These are phyloP conservation scores for Arabidopsis arenosa DNA, from an alignment of 345 rosid species.

Conservation along the genomic window DNA sequence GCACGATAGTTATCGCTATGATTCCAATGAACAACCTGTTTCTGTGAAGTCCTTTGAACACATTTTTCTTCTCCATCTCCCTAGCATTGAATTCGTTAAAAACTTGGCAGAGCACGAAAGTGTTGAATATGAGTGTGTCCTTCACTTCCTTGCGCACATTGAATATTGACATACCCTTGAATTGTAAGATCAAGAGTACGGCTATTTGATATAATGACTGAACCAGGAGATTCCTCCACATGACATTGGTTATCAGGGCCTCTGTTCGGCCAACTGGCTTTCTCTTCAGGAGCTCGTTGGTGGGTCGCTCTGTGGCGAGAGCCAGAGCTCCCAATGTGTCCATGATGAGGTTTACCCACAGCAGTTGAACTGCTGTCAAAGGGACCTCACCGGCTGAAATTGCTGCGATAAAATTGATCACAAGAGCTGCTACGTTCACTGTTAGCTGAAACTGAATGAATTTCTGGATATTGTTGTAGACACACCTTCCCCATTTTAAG, in stretches of 20 bases:
- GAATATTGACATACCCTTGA: slow-evolving; percentile 61
- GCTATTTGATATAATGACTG: slow-evolving; percentile 66
- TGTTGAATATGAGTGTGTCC: slow-evolving; percentile 65
- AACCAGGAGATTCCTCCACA: slow-evolving; percentile 74
- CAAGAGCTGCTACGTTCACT: slow-evolving; percentile 64
- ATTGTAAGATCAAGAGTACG: slow-evolving; percentile 60
- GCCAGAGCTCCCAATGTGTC: slow-evolving; percentile 75
- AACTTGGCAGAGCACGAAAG: slow-evolving; percentile 67
- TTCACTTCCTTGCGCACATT: slow-evolving; percentile 51
- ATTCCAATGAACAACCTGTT: slow-evolving; percentile 62
- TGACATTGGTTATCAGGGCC: slow-evolving; percentile 67
- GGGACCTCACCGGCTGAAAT: slow-evolving; percentile 67
- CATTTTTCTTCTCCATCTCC: slow-evolving; percentile 71
- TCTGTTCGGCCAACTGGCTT: slow-evolving; percentile 58
- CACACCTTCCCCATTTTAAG: slow-evolving; percentile 69
- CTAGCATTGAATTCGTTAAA: slow-evolving; percentile 75
- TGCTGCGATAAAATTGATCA: slow-evolving; percentile 66
- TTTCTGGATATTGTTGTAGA: slow-evolving; percentile 64
- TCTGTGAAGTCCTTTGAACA: slow-evolving; percentile 62
- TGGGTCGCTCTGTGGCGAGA: slow-evolving; percentile 68
- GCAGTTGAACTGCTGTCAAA: slow-evolving; percentile 60
- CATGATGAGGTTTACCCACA: slow-evolving; percentile 78
- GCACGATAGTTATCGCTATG: slow-evolving; percentile 61
- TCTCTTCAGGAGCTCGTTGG: slow-evolving; percentile 59
- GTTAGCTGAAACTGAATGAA: slow-evolving; percentile 77